These are phyloP conservation scores for Escallonia rubra DNA, from an alignment of 129 eudicot genomes.

Conservation along the genomic window DNA sequence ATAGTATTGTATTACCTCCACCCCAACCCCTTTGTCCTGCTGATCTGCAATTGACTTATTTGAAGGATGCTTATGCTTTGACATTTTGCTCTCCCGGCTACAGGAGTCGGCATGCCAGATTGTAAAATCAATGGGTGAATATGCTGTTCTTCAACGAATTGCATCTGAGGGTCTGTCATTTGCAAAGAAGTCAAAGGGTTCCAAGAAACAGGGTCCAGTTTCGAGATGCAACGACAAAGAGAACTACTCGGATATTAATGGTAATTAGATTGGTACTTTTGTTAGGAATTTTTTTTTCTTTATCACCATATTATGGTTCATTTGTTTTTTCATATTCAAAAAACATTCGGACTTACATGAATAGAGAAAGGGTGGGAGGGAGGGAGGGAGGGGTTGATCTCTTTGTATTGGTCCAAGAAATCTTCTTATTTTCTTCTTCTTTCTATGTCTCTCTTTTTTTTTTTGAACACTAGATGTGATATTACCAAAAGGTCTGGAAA, in stretches of 20 bases:
- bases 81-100: not conserved
- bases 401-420: no score
- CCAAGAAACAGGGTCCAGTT: conserved; percentile 40
- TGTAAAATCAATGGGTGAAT: conserved; percentile 62
- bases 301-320: no score
- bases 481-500: no score
- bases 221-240: conserved; percentile 31
- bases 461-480: no score
- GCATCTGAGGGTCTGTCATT: conserved; percentile 64
- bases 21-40: not conserved
- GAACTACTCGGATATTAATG: conserved; percentile 37
- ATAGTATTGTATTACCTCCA: not conserved
- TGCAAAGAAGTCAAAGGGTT: conserved; percentile 46
- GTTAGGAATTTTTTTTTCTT: no score
- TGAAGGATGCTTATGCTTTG: conserved; percentile 3
- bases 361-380: no score
- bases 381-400: no score
- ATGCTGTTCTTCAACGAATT: conserved; percentile 59
- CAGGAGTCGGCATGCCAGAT: conserved; percentile 87
- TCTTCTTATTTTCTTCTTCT: no score
- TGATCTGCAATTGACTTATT: conserved; percentile 12
- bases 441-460: no score
- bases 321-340: no score
- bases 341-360: no score
- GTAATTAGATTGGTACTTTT: conserved; percentile 17